Base-by-base conservation (phyloP, 306 rosid species). In the Inga laurina region DNA sequence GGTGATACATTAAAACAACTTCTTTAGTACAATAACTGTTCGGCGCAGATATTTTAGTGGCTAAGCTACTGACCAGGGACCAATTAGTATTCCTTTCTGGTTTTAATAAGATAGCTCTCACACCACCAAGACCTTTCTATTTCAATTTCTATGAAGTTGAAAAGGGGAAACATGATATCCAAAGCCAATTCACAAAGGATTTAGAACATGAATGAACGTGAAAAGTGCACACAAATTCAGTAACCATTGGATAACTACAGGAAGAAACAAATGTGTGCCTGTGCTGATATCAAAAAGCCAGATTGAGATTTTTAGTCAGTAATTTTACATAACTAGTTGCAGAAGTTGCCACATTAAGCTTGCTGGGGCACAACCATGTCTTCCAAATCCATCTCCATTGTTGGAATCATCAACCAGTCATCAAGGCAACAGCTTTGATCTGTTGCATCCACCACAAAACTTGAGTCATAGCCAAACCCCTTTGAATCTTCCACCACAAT, bases 351-450 rank as follows among this genome's bases (percentile, higher is more conserved):
- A 7, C 71, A 79, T 30, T 56, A 80, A 68, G 56, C 46, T 27
- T 79, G 30, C 72, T 79, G 82, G 7, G 86, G 84, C 62, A 82
- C 18, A 18, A 66, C 37, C 9, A 54, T 24, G 22, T 86, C 86
- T 69, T 61, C 79, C 18, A 79, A 70, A 86, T 82, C 86, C 76
- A 67, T 81, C 54, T 83, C 89, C 84, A 75, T 59, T 68, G 82
- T 32, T 61, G 89, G 89, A 75, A 86, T n/a, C 64, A 79, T 41
- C 82, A 86, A 72, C 76, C 59, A 46, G 19, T 72, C 76, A 22
- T 72, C 59, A 13, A 27, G 35, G 76, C 21, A 7, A 72, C 76
- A 46, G 34, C 39, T 46, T 27, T 72, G 76, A 12, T 72, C 76
- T 45, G 10, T 22, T 11, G 34, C 56, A n/a, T 44, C 75, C 75